Conservation (phyloP, 768 basidiomycete genomes). For the Thelephora aurantiotincta region DNA sequence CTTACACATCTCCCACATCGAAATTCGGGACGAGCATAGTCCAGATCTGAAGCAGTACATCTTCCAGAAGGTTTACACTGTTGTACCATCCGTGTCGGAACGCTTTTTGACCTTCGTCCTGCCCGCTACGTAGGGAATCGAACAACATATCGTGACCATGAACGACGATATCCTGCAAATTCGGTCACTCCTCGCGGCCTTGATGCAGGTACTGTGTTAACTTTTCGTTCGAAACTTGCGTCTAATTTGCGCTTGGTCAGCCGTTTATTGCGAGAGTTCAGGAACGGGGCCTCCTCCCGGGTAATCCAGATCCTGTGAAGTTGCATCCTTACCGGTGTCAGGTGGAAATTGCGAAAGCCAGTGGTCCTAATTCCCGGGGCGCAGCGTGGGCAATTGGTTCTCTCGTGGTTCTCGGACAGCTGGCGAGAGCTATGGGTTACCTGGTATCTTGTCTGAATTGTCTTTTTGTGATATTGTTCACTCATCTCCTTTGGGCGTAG, state of each 20-base stretch:
- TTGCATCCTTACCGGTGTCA: constrained; percentile 56
- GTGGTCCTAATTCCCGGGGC: constrained; percentile 10
- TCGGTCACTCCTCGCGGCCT: constrained; percentile 46
- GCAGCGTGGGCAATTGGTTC: constrained; percentile 36
- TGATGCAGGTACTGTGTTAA: constrained; percentile 53
- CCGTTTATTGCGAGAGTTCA: constrained; percentile 23
- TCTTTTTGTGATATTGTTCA: constrained; percentile 2
- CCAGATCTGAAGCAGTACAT: constrained; percentile 78
- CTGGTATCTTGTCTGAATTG: constrained; percentile 37
- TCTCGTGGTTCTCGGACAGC: constrained; percentile 35
- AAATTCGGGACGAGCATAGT: constrained; percentile 85
- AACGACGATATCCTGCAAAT: constrained; percentile 49
- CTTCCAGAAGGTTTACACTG: constrained; percentile 57
- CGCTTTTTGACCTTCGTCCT: background rate
- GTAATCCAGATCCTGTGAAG: constrained; percentile 36
- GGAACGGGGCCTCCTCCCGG: constrained; percentile 28
- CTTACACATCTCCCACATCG: constrained; percentile 88
- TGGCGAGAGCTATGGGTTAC: constrained; percentile 82
- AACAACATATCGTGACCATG: constrained; percentile 69
- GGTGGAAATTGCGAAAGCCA: constrained; percentile 24
- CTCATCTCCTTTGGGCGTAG: constrained; percentile 22
- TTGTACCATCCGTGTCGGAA: background rate
- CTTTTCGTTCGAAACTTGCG: background rate
- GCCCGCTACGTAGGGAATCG: constrained; percentile 35
- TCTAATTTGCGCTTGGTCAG: constrained; percentile 8